phyloP scores from a whole-genome alignment of 2,329 filamentous ascomycete species.

The Macrophomina pseudophaseolina region DNA sequence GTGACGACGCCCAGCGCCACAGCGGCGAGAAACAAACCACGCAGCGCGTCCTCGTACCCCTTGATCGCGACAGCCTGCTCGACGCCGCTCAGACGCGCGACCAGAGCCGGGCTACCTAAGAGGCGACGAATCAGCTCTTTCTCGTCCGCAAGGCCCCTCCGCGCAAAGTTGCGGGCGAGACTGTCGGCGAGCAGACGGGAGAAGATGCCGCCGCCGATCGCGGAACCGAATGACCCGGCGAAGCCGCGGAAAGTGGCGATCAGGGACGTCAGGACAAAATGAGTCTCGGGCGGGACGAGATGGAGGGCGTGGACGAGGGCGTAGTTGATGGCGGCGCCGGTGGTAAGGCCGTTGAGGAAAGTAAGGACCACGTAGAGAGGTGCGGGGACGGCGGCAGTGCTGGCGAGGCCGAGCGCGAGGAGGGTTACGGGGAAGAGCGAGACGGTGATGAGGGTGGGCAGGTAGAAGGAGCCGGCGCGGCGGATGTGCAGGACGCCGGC shows the following conservation, averaged over 20 bases:
- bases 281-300: slow-evolving; percentile 67
- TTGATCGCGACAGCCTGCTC: slow-evolving; percentile 58
- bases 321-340: slow-evolving; percentile 78
- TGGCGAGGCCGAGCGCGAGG: slow-evolving; percentile 61
- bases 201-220: slow-evolving; percentile 79
- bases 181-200: slow-evolving; percentile 62
- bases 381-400: slow-evolving; percentile 58
- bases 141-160: slow-evolving; percentile 45
- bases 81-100: slow-evolving; percentile 53
- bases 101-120: slow-evolving; percentile 64
- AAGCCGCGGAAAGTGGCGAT: slow-evolving; percentile 82
- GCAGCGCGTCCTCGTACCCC: slow-evolving; percentile 61
- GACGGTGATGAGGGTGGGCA: slow-evolving; percentile 65
- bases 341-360: slow-evolving; percentile 73
- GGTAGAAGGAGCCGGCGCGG: slow-evolving; percentile 74
- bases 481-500: slow-evolving; percentile 79
- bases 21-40: slow-evolving; percentile 58
- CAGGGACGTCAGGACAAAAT: slow-evolving; percentile 77
- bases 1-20: slow-evolving; percentile 56
- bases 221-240: slow-evolving; percentile 78
- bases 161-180: slow-evolving; percentile 63
- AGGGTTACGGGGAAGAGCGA: slow-evolving; percentile 66
- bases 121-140: slow-evolving; percentile 57
- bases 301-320: slow-evolving; percentile 80
- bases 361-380: slow-evolving; percentile 64